These are phyloP conservation scores for Aechmea fasciata DNA, from an alignment of 176 grass and related monocot species.

Conservation along the genomic window DNA sequence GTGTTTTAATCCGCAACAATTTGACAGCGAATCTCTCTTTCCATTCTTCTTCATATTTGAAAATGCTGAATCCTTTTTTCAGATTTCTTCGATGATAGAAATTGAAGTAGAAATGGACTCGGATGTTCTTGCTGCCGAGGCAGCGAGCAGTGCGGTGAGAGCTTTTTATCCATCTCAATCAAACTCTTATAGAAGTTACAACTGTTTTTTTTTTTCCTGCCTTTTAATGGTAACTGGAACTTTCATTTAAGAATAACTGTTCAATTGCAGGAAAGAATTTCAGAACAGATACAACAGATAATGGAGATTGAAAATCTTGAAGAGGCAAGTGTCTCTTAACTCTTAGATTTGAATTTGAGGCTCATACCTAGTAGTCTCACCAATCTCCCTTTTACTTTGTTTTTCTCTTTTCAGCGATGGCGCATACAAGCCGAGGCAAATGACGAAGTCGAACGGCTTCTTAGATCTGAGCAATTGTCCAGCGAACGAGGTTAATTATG, in stretches of 20 bases:
- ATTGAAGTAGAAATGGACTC: conserved; percentile 99
- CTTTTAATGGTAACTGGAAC: conserved; percentile 4
- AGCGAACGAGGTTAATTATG: conserved; percentile 33
- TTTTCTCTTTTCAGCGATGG: conserved; percentile 56
- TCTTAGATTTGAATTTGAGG: conserved; percentile 7
- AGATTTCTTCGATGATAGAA: conserved; percentile 99
- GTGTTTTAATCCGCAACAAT: conserved; percentile 13
- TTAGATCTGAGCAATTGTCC: conserved; percentile 50
- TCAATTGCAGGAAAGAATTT: conserved; percentile 66
- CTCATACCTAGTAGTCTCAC: background rate
- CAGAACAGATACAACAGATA: conserved; percentile 87
- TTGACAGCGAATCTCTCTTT: conserved; percentile 6
- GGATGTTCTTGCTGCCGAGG: conserved; percentile 92
- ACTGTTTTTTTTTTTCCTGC: conserved; percentile 14
- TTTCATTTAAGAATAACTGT: background rate
- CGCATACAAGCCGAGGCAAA: conserved; percentile 96
- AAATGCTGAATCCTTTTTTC: conserved; percentile 9
- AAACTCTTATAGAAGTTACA: background rate
- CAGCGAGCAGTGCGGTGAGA: conserved; percentile 65
- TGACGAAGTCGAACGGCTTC: conserved; percentile 95
- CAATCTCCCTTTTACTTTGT: conserved; percentile 16
- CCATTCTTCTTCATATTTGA: background rate
- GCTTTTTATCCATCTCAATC: conserved; percentile 1
- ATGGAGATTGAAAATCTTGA: conserved; percentile 99
- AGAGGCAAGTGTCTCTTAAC: conserved; percentile 55